Evolutionary conservation across 805 yeast species (phyloP).

Genomic region (Sugiyamaella chiloensis): DNA sequence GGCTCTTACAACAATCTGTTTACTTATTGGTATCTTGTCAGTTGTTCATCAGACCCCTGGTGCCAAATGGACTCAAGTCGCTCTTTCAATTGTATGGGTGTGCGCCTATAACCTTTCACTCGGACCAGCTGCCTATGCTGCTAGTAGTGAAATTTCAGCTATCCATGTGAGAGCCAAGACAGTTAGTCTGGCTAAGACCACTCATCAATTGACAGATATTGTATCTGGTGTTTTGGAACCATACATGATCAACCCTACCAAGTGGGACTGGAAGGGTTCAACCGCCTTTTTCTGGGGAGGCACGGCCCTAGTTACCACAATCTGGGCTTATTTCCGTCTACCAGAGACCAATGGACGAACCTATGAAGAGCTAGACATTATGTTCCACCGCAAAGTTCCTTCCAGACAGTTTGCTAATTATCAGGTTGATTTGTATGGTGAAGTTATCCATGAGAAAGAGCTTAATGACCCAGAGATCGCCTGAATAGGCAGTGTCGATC

Average conservation of each 20-base stretch:
- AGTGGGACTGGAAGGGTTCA: constrained; percentile 18
- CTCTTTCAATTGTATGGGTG: constrained; percentile 8
- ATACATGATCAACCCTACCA: constrained; percentile 17
- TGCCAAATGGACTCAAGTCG: constrained; percentile 11
- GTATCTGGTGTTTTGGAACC: constrained; percentile 11
- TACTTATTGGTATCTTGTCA: constrained; percentile 12
- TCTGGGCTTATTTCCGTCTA: constrained; percentile 34
- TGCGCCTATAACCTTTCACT: constrained; percentile 38
- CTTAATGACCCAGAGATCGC: background rate
- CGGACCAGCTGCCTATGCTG: constrained; percentile 40
- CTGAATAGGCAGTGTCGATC: too few species aligned
- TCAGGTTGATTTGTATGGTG: background rate
- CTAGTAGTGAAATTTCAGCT: constrained; percentile 42
- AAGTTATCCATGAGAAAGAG: background rate
- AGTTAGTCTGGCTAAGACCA: constrained; percentile 23
- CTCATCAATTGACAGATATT: constrained; percentile 6
- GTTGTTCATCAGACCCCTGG: constrained; percentile 1
- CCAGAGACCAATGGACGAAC: constrained; percentile 22
- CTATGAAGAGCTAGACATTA: constrained; percentile 37
- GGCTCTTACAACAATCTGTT: constrained; percentile 8
- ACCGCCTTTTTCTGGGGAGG: constrained; percentile 14
- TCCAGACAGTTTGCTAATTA: constrained; percentile 56
- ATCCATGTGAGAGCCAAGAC: constrained; percentile 39
- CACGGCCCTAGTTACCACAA: constrained; percentile 42
- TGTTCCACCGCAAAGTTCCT: constrained; percentile 51